Evolutionary conservation across 495 filamentous ascomycete species (phyloP).

Genomic region (Penicillium verhagenii): DNA sequence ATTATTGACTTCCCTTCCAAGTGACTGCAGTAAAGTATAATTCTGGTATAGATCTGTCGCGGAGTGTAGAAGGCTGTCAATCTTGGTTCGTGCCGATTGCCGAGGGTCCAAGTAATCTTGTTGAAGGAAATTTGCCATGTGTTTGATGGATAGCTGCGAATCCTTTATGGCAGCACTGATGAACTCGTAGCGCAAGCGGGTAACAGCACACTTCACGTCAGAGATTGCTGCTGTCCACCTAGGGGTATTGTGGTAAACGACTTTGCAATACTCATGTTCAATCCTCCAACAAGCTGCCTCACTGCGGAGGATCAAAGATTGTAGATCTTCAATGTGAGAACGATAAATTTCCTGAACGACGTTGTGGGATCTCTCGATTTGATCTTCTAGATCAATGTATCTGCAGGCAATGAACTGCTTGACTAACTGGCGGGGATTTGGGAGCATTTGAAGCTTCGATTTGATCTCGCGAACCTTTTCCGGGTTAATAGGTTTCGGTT

Average conservation of each 20-base stretch:
- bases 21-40: slow-evolving; percentile 5
- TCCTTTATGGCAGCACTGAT: background rate
- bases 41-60: background rate
- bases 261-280: slow-evolving; percentile 20
- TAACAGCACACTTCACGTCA: background rate
- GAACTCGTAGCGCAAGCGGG: background rate
- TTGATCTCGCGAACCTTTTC: slow-evolving; percentile 4
- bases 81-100: slow-evolving; percentile 16
- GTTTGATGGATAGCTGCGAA: background rate
- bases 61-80: slow-evolving; percentile 9
- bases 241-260: slow-evolving; percentile 6
- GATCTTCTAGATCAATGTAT: slow-evolving; percentile 4
- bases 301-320: slow-evolving; percentile 2
- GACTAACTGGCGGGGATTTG: background rate
- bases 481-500: slow-evolving; percentile 4
- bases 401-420: slow-evolving; percentile 4
- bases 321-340: background rate
- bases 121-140: slow-evolving; percentile 3
- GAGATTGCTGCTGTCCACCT: background rate
- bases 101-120: slow-evolving; percentile 19
- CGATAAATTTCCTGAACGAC: background rate
- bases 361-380: background rate
- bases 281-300: background rate
- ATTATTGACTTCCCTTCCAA: background rate
- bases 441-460: background rate